Base-by-base conservation (phyloP, 148 eudicot species). In the Rhododendron vialii region DNA sequence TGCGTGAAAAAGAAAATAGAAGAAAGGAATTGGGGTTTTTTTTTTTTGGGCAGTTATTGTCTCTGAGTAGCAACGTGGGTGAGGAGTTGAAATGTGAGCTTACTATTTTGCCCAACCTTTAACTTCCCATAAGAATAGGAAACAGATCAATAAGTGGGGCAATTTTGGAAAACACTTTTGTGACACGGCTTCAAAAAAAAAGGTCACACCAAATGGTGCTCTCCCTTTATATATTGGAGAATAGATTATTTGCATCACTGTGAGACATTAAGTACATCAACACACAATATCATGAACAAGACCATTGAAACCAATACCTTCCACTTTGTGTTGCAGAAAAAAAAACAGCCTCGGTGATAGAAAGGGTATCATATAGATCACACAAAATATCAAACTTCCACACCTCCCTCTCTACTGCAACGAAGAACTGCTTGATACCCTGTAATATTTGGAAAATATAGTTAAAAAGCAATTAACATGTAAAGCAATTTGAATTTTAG, bases 351-450 rank as follows among this genome's bases (percentile, higher is more conserved):
- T 96, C 98, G 78, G 98, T 96, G 78, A 96, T 94, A 24, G 98
- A 95, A 69, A 96, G 96, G 33, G 98, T 96, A 88, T 96, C 98
- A 93, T 96, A 96, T 15, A 96, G 94, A 91, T 96, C 99, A 84
- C 96, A 94, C n/a, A 95, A 88, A 28, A 98, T 96, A 89, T 96
- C 98, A 91, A 96, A 95, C 84, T 96, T 96, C 99, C 99, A 96
- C 83, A 95, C 98, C 85, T 95, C 99, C 89, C 91, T 93, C 89
- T 96, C 99, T 24, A 95, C 98, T 7, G 99, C 99, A 73, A 95
- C 98, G 83, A 95, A 96, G 90, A 96, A 96, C 87, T 96, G 98
- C 90, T 96, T 96, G 89, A 96, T 96, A 35, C 98, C 99, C 99
- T 95, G 94, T 53, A 78, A 90, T 57, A 51, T 28, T 80, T 41